Conservation (phyloP, 78 protist species). For the Bigelowiella natans region DNA sequence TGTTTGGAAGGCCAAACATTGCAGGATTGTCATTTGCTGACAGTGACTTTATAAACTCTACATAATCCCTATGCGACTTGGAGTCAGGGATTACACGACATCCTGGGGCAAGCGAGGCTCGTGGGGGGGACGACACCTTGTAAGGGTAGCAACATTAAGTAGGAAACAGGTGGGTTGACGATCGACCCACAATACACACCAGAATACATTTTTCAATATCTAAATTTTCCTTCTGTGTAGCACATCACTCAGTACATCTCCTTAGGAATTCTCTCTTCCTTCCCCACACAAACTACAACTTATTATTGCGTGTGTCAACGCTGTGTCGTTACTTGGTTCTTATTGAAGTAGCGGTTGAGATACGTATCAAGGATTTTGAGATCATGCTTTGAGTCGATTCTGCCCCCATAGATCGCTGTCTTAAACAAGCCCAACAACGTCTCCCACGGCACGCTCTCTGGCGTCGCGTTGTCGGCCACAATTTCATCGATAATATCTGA, state of each 20-base stretch:
- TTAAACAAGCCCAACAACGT: not conserved
- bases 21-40: slow-evolving; percentile 49
- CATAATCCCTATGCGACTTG: not conserved
- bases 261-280: too few relatives aligned
- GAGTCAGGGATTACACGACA: slow-evolving; percentile 10
- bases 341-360: not conserved
- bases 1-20: slow-evolving; percentile 61
- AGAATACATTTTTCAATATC: too few relatives aligned
- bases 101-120: not conserved
- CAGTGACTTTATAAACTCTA: slow-evolving; percentile 1
- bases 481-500: slow-evolving; percentile 33
- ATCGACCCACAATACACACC: too few relatives aligned
- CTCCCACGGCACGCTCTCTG: not conserved
- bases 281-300: too few relatives aligned
- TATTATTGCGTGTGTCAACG: too few relatives aligned
- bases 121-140: not conserved
- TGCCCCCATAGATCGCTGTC: not conserved
- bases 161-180: too few relatives aligned
- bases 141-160: not conserved
- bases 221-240: too few relatives aligned
- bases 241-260: too few relatives aligned
- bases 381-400: not conserved
- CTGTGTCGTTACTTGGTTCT: too few relatives aligned
- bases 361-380: not conserved
- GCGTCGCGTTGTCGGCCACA: not conserved